These are phyloP conservation scores for Saccharomyces eubayanus DNA, from an alignment of 805 yeast species.

Conservation along the genomic window DNA sequence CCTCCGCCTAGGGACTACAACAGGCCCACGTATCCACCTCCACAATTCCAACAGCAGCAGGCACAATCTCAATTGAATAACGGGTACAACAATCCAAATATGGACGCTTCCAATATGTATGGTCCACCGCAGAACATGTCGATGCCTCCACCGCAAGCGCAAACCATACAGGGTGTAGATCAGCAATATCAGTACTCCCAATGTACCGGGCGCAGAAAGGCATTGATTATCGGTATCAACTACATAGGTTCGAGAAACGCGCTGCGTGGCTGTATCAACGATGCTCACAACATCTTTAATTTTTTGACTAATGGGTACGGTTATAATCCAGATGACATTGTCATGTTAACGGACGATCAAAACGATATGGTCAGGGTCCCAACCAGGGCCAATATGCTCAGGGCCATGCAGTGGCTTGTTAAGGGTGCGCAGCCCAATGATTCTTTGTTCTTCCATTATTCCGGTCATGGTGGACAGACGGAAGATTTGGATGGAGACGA, in stretches of 20 bases:
- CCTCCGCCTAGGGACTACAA: conserved; percentile 9
- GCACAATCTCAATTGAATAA: background rate
- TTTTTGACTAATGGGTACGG: conserved; percentile 40
- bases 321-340: conserved; percentile 47
- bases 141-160: conserved; percentile 20
- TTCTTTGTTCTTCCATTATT: conserved; percentile 71
- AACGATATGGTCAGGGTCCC: conserved; percentile 44
- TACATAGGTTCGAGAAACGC: conserved; percentile 56
- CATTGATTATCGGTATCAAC: conserved; percentile 70
- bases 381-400: conserved; percentile 56
- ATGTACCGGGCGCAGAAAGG: conserved; percentile 67
- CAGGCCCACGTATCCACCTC: conserved; percentile 14
- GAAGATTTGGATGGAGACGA: conserved; percentile 66
- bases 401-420: conserved; percentile 80
- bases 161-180: conserved; percentile 12
- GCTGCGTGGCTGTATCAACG: conserved; percentile 75
- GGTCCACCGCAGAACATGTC: conserved; percentile 13
- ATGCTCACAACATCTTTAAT: conserved; percentile 46
- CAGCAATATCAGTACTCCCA: conserved; percentile 51
- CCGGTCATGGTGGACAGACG: conserved; percentile 81
- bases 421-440: conserved; percentile 67
- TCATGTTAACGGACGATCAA: conserved; percentile 52
- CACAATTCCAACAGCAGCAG: conserved; percentile 9
- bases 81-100: background rate
- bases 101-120: background rate